Conservation (phyloP, 352 stramenopile genomes). For the Pythium pyrilobum region DNA sequence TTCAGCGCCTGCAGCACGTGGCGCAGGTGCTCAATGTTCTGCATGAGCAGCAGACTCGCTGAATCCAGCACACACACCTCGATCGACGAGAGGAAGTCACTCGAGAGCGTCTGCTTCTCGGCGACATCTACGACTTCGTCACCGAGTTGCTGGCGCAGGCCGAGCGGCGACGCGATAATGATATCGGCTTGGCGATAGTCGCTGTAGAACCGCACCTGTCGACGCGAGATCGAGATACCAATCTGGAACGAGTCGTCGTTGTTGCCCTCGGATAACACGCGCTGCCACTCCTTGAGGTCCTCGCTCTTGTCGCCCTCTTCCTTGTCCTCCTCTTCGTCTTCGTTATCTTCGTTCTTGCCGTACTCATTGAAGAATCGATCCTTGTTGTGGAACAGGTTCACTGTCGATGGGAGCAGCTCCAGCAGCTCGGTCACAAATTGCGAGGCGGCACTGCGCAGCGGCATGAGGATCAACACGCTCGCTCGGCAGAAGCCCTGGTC, state of each 20-base stretch:
- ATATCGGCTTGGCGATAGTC: conserved; percentile 73
- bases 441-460: conserved; percentile 55
- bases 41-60: conserved; percentile 71
- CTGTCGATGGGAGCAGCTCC: conserved; percentile 45
- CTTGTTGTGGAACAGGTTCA: conserved; percentile 70
- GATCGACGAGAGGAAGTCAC: conserved; percentile 67
- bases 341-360: conserved; percentile 24
- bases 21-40: conserved; percentile 77
- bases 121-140: conserved; percentile 44
- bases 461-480: conserved; percentile 63
- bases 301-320: conserved; percentile 15
- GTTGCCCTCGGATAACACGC: conserved; percentile 65
- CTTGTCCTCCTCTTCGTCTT: conserved; percentile 12
- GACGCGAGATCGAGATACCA: conserved; percentile 62
- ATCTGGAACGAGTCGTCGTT: conserved; percentile 83
- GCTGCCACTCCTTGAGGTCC: conserved; percentile 63
- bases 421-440: conserved; percentile 64
- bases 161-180: conserved; percentile 68
- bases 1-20: conserved; percentile 58
- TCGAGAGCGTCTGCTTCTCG: conserved; percentile 42
- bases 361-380: conserved; percentile 70
- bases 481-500: conserved; percentile 73
- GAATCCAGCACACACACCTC: conserved; percentile 82
- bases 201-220: conserved; percentile 69
- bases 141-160: conserved; percentile 61